These are phyloP conservation scores for Psidium guajava DNA, from an alignment of 345 rosid genomes.

Conservation along the genomic window DNA sequence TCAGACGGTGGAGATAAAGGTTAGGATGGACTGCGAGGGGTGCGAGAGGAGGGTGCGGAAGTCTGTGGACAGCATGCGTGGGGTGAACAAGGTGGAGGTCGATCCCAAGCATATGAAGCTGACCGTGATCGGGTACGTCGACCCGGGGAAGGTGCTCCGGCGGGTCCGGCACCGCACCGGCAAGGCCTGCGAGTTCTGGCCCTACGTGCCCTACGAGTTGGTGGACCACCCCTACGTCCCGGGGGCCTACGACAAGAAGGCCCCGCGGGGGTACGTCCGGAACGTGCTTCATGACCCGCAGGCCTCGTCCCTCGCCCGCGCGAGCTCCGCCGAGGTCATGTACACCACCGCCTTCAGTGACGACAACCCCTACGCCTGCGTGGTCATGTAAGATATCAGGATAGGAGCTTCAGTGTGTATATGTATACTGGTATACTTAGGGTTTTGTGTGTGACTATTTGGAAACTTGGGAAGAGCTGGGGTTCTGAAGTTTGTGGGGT, in stretches of 20 bases:
- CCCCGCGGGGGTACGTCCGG: constrained; percentile 50
- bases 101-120: constrained; percentile 43
- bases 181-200: constrained; percentile 51
- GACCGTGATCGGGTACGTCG: constrained; percentile 56
- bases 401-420: neutral
- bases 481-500: neutral
- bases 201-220: constrained; percentile 38
- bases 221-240: constrained; percentile 45
- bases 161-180: constrained; percentile 57
- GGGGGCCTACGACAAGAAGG: constrained; percentile 46
- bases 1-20: constrained; percentile 59
- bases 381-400: constrained; percentile 26
- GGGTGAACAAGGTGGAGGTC: constrained; percentile 40
- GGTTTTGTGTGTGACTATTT: neutral
- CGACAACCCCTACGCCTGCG: constrained; percentile 45
- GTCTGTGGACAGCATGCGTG: constrained; percentile 49
- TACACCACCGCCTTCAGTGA: constrained; percentile 59
- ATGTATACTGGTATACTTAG: no score
- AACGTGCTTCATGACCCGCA: constrained; percentile 32
- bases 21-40: constrained; percentile 66
- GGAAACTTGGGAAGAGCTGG: neutral
- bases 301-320: constrained; percentile 40
- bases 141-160: constrained; percentile 38
- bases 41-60: constrained; percentile 51
- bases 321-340: constrained; percentile 45